A percentile compares a stretch with the other conserved stretches of the same genome.
Conservation (phyloP, 164 flowering plant species). For the Warburgia ugandensis region DNA sequence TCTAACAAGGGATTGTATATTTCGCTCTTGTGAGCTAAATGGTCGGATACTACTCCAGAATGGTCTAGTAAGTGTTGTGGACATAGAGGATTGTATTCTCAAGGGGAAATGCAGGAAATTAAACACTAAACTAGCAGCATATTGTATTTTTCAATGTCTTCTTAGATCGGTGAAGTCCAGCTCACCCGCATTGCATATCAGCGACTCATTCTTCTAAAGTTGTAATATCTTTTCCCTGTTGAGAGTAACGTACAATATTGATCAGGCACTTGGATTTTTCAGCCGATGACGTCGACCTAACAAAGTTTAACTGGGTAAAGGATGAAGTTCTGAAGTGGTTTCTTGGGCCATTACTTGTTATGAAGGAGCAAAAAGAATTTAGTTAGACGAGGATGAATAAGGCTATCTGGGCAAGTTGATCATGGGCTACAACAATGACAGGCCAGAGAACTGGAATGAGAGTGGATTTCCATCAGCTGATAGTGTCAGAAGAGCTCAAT, state of each 20-base stretch:
- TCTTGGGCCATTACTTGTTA: not conserved
- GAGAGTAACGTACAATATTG: too few species aligned
- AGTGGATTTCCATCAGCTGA: conserved; percentile 59
- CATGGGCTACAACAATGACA: conserved; percentile 44
- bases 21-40: conserved; percentile 65
- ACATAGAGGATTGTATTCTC: conserved; percentile 57
- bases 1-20: conserved; percentile 92
- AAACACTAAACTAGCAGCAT: conserved; percentile 63
- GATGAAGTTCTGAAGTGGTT: too few species aligned
- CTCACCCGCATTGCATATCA: conserved; percentile 55
- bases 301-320: too few species aligned
- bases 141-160: conserved; percentile 74
- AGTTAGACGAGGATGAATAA: conserved; percentile 33
- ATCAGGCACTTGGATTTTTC: too few species aligned
- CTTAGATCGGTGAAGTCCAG: conserved; percentile 64
- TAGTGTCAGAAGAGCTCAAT: conserved; percentile 60
- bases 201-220: conserved; percentile 34
- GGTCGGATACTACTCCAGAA: conserved; percentile 64
- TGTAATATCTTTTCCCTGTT: not conserved
- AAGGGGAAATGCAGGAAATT: conserved; percentile 70
- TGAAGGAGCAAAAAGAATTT: not conserved
- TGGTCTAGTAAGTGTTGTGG: conserved; percentile 51
- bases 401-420: conserved; percentile 46
- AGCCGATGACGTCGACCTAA: too few species aligned
- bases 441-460: conserved; percentile 64